A percentile compares a stretch with the other conserved stretches of the same genome.
These are phyloP conservation scores for Chytriomyces sp. DNA, from an alignment of 192 early-diverging fungal species.

Conservation along the genomic window DNA sequence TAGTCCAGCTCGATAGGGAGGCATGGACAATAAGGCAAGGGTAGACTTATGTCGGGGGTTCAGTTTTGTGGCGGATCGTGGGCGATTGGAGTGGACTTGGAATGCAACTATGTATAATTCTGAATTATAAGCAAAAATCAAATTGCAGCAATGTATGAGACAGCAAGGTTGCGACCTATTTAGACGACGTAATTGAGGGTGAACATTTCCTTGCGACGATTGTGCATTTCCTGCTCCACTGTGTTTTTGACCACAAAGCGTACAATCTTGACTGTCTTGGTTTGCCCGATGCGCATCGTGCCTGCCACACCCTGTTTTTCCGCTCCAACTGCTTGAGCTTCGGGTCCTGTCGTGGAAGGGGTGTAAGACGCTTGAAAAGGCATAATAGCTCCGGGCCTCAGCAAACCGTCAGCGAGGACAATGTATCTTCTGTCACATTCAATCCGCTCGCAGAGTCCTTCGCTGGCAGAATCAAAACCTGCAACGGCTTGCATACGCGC, in stretches of 20 bases:
- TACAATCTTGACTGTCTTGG: slow-evolving; percentile 30
- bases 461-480: not conserved
- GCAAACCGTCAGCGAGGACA: not conserved
- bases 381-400: not conserved
- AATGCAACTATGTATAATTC: too few relatives aligned
- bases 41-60: too few relatives aligned
- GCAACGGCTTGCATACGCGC: not conserved
- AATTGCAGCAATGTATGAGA: too few relatives aligned
- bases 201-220: too few relatives aligned
- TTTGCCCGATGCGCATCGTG: slow-evolving; percentile 23
- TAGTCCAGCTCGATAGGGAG: too few relatives aligned
- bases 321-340: slow-evolving; percentile 23
- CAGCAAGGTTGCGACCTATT: too few relatives aligned
- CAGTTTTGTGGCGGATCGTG: too few relatives aligned
- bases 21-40: too few relatives aligned
- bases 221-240: slow-evolving; percentile 20
- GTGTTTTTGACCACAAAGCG: slow-evolving; percentile 27
- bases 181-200: too few relatives aligned
- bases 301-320: slow-evolving; percentile 30
- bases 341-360: slow-evolving; percentile 17
- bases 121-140: too few relatives aligned
- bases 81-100: too few relatives aligned
- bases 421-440: not conserved
- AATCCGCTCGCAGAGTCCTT: not conserved
- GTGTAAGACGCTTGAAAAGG: slow-evolving; percentile 17